phyloP scores from a whole-genome alignment of 2,329 filamentous ascomycete species.

The Rhinocladiella mackenziei region DNA sequence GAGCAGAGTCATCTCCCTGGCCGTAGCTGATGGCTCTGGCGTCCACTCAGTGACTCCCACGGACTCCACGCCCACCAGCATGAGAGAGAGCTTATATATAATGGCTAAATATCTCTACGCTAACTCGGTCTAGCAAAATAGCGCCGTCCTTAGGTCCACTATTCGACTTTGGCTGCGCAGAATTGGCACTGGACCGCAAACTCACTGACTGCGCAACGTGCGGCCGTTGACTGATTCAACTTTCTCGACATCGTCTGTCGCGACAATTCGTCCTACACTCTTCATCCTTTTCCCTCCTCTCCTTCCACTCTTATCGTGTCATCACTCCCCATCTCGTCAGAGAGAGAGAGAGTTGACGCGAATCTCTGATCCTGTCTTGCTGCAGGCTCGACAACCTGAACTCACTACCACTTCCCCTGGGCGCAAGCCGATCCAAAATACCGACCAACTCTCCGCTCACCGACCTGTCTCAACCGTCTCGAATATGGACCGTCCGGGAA shows the following conservation, averaged over 20 bases:
- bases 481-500: conserved; percentile 9
- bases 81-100: too few species aligned
- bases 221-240: conserved; percentile 3
- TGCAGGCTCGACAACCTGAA: conserved; percentile 1
- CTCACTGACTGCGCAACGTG: conserved; percentile 4
- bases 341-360: too few species aligned
- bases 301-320: conserved; percentile 3
- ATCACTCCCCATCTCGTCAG: background rate
- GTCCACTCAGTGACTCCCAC: too few species aligned
- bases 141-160: background rate
- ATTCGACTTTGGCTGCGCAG: background rate
- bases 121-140: background rate
- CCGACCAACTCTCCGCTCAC: background rate
- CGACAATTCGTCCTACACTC: background rate
- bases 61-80: too few species aligned
- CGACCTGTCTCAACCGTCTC: background rate
- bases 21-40: background rate
- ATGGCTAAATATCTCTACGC: too few species aligned
- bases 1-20: background rate
- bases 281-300: background rate
- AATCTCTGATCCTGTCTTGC: too few species aligned
- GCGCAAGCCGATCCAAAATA: conserved; percentile 1
- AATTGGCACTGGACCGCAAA: background rate
- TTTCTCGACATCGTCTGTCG: background rate
- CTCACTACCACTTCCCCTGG: conserved; percentile 8